These are phyloP conservation scores for Primulina tabacum DNA, from an alignment of 257 asterid species.

Conservation along the genomic window DNA sequence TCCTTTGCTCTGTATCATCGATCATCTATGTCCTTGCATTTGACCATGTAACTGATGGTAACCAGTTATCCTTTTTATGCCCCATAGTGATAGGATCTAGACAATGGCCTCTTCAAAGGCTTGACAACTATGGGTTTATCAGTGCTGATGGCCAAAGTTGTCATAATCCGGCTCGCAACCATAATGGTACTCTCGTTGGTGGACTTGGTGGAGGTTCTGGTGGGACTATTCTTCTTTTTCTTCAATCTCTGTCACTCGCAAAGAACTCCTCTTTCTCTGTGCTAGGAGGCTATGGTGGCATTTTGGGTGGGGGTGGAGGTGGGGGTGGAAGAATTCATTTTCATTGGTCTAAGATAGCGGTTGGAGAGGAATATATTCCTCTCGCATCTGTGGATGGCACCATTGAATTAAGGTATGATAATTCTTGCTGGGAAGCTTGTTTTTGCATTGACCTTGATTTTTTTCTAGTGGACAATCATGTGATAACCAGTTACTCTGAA, in stretches of 20 bases:
- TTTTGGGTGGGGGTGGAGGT: constrained; percentile 92
- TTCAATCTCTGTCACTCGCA: constrained; percentile 58
- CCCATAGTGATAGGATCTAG: constrained; percentile 76
- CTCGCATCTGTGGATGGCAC: constrained; percentile 76
- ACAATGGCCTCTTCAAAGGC: constrained; percentile 78
- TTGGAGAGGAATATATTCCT: constrained; percentile 74
- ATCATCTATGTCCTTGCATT: background rate
- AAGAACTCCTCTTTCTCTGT: constrained; percentile 72
- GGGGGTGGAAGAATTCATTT: constrained; percentile 98
- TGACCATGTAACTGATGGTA: background rate
- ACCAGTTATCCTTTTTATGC: constrained; percentile 27
- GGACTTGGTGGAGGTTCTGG: constrained; percentile 98
- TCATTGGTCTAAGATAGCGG: constrained; percentile 79
- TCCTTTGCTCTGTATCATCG: background rate
- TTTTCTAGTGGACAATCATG: background rate
- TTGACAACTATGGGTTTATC: constrained; percentile 68
- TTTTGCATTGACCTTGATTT: constrained; percentile 11
- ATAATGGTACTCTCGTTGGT: constrained; percentile 54
- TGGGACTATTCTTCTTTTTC: constrained; percentile 84
- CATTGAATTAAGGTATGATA: constrained; percentile 56
- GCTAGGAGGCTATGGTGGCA: constrained; percentile 85
- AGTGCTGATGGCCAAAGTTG: constrained; percentile 81
- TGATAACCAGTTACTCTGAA: background rate
- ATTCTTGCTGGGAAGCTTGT: background rate
- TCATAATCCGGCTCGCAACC: constrained; percentile 42